Base-by-base conservation (phyloP, 345 rosid species). In the Rhizophora mangle region DNA sequence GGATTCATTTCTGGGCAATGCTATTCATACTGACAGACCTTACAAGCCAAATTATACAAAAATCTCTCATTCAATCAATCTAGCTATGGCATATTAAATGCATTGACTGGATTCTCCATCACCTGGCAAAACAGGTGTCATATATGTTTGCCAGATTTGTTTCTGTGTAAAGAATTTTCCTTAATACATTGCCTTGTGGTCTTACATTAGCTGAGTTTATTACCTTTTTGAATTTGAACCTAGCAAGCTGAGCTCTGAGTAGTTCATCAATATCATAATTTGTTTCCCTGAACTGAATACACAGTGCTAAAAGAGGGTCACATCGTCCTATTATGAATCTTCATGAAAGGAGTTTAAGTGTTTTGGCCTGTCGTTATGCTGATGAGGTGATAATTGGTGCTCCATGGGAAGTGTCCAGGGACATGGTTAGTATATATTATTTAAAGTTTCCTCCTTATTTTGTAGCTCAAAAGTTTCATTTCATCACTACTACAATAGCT, bases 361-460 rank as follows among this genome's bases (percentile, higher is more conserved):
- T 87, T 54, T 71, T 89, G 80, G 92, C 92, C 47, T 89, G 96
- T 64, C 87, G 87, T 30, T 83, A 89, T 76, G 92, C 87, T 21
- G 96, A 89, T 65, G 96, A 89, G 78, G 92, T 85, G 72, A 89
- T 87, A 74, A 89, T 89, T 53, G 96, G 96, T 61, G 92, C 92
- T 64, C 96, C 96, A 16, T 74, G 80, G 83, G 92, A 87, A 72
- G 82, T 89, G 54, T 84, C 92, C 30, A 85, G 70, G 72, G 92
- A 89, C 78, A 83, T 80, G 92, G 92, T 89, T 59, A 75, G 92
- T 80, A 26, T n/a, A n/a, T 51, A 47, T 52, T 32, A 56, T 60
- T 64, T 57, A 52, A 51, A 20, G 22, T 24, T 61, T 39, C 51
- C 62, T 29, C 19, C 18, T 37, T 52, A 4, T 26, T 59, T 62